phyloP scores from a whole-genome alignment of 257 asterid genomes.

The Solanum chmielewskii region DNA sequence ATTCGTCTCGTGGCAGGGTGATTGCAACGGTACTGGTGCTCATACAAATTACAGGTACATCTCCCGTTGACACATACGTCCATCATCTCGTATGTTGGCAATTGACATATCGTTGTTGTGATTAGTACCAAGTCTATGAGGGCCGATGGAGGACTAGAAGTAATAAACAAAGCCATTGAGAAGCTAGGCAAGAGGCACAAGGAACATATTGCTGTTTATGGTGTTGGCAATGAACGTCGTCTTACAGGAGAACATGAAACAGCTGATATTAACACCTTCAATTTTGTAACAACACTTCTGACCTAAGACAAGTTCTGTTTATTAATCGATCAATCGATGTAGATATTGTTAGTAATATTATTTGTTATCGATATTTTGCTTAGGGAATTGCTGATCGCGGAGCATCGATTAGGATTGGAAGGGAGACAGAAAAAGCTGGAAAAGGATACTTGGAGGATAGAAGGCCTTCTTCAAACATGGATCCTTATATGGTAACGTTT shows the following conservation, averaged over 20 bases:
- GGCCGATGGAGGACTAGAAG: slow-evolving; percentile 62
- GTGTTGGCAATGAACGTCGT: slow-evolving; percentile 85
- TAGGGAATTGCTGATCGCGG: slow-evolving; percentile 95
- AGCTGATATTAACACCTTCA: slow-evolving; percentile 50
- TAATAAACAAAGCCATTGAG: slow-evolving; percentile 76
- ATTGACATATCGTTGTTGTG: neutral
- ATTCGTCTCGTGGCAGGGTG: slow-evolving; percentile 37
- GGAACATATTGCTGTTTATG: slow-evolving; percentile 84
- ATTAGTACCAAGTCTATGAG: slow-evolving; percentile 85
- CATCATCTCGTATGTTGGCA: neutral
- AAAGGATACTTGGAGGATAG: slow-evolving; percentile 92
- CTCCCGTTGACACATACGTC: neutral
- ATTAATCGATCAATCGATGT: neutral
- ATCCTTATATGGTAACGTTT: slow-evolving; percentile 72
- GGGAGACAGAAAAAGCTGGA: slow-evolving; percentile 78
- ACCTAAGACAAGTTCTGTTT: neutral
- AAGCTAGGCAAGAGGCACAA: slow-evolving; percentile 66
- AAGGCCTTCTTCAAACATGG: slow-evolving; percentile 94
- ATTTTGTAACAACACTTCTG: slow-evolving; percentile 39
- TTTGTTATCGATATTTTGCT: neutral
- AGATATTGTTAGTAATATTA: neutral
- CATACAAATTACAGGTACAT: slow-evolving; percentile 75
- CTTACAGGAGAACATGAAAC: slow-evolving; percentile 90
- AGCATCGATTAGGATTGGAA: slow-evolving; percentile 76
- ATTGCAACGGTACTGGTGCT: slow-evolving; percentile 95